These are phyloP conservation scores for Metschnikowia similis DNA, from an alignment of 805 yeast species.

Conservation along the genomic window DNA sequence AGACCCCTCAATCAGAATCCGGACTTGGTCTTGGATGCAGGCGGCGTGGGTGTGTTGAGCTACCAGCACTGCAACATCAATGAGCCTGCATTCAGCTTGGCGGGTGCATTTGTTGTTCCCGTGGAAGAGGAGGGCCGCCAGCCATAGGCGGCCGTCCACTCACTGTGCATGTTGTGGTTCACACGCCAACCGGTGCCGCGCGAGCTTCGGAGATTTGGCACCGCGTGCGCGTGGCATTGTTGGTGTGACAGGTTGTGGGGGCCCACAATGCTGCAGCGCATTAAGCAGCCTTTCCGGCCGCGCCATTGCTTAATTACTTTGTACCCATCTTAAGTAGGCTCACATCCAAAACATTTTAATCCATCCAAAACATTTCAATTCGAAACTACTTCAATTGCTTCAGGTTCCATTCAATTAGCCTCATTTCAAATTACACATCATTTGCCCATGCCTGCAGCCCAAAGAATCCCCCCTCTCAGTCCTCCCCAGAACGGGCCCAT, in stretches of 20 bases:
- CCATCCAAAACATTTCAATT: no score
- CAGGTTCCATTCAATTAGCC: no score
- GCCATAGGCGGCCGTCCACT: constrained; percentile 2
- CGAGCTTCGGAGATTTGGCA: no score
- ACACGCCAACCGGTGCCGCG: background rate
- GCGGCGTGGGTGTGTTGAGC: constrained; percentile 89
- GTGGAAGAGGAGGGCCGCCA: constrained; percentile 49
- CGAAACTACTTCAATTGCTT: no score
- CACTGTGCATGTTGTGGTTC: background rate
- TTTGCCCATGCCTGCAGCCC: constrained; percentile 4
- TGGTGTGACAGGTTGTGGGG: background rate
- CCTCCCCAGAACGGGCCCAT: background rate
- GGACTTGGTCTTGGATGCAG: constrained; percentile 83
- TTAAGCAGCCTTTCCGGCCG: background rate
- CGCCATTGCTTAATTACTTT: background rate
- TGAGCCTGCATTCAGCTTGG: constrained; percentile 82
- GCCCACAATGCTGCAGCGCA: background rate
- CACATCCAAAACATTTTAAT: background rate
- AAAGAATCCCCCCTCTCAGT: background rate
- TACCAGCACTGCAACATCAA: constrained; percentile 80
- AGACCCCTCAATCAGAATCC: constrained; percentile 62
- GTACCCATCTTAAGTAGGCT: background rate
- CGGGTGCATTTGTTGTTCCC: constrained; percentile 79
- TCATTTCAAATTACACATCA: no score
- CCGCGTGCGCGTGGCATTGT: no score